Conservation (phyloP, 2,329 filamentous ascomycete species). For the Neopestalotiopsis sp. region DNA sequence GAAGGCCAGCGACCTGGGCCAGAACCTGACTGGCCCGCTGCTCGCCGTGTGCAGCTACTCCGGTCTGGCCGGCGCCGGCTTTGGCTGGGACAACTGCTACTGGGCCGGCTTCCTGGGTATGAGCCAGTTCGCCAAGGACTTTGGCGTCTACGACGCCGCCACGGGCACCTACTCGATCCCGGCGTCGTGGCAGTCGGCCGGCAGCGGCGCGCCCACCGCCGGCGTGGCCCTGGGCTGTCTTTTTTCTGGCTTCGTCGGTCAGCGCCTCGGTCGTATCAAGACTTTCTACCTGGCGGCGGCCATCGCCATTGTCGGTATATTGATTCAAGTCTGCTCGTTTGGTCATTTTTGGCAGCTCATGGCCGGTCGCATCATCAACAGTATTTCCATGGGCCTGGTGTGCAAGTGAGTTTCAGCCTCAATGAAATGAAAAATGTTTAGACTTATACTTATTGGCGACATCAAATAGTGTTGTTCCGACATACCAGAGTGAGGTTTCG, state of each 20-base stretch:
- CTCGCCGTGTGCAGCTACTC: slow-evolving; percentile 13
- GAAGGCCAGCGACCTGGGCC: slow-evolving; percentile 17
- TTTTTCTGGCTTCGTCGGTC: slow-evolving; percentile 8
- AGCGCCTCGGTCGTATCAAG: slow-evolving; percentile 16
- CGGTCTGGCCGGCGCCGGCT: slow-evolving; percentile 14
- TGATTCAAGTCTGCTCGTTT: slow-evolving; percentile 65
- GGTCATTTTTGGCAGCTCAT: slow-evolving; percentile 31
- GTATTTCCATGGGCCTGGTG: slow-evolving; percentile 19
- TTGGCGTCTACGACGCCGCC: background rate
- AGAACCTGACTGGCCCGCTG: slow-evolving; percentile 7
- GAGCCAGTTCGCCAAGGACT: slow-evolving; percentile 14
- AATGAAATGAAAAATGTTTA: background rate
- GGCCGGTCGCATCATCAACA: slow-evolving; percentile 30
- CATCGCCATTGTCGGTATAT: slow-evolving; percentile 53
- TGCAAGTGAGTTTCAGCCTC: slow-evolving; percentile 15
- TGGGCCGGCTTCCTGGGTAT: slow-evolving; percentile 17
- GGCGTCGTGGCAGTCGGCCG: slow-evolving; percentile 15
- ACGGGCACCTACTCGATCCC: slow-evolving; percentile 14
- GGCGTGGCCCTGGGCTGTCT: slow-evolving; percentile 14
- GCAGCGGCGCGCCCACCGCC: slow-evolving; percentile 10
- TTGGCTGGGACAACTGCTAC: slow-evolving; percentile 18
- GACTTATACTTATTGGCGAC: slow-evolving; percentile 23
- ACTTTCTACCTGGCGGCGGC: slow-evolving; percentile 13
- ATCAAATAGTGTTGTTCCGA: slow-evolving; percentile 20
- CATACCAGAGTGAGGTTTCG: slow-evolving; percentile 19